Percentiles rank a stretch among this genome's conserved stretches.
Conservation (phyloP, 192 early-diverging fungal species). For the Coemansia pectinata region DNA sequence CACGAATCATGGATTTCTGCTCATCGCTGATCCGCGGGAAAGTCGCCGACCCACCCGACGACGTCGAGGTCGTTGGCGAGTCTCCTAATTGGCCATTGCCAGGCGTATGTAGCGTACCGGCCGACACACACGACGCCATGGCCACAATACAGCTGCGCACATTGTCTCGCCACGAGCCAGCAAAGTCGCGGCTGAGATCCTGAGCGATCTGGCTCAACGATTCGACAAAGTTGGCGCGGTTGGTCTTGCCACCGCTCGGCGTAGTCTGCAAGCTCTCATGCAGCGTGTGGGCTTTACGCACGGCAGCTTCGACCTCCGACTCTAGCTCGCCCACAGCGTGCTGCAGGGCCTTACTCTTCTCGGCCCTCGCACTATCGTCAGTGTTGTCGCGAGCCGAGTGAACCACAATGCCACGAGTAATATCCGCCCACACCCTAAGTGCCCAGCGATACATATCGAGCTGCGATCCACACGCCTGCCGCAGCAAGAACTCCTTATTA, state of each 20-base stretch:
- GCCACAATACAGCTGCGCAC: conserved; percentile 21
- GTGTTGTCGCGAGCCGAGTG: background rate
- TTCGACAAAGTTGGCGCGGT: conserved; percentile 17
- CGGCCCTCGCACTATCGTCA: background rate
- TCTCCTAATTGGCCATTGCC: background rate
- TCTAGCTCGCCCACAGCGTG: conserved; percentile 32
- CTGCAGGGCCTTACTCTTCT: conserved; percentile 10
- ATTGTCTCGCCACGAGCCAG: conserved; percentile 30
- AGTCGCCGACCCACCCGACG: conserved; percentile 17
- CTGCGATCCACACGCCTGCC: conserved; percentile 36
- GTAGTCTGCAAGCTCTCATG: conserved; percentile 8
- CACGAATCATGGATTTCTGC: conserved; percentile 37
- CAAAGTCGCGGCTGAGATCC: conserved; percentile 19
- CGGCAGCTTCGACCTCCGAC: conserved; percentile 19
- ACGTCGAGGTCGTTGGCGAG: conserved; percentile 5
- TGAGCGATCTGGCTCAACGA: conserved; percentile 21
- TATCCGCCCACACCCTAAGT: conserved; percentile 24
- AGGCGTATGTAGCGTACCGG: background rate
- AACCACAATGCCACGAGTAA: conserved; percentile 9
- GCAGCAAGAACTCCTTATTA: conserved; percentile 15
- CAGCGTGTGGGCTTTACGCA: conserved; percentile 2
- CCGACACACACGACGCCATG: conserved; percentile 5
- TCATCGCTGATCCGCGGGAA: conserved; percentile 21
- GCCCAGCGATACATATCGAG: conserved; percentile 33
- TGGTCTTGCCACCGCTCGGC: background rate